These are phyloP conservation scores for Agapanthus africanus DNA, from an alignment of 106 monocot genomes.

Conservation along the genomic window DNA sequence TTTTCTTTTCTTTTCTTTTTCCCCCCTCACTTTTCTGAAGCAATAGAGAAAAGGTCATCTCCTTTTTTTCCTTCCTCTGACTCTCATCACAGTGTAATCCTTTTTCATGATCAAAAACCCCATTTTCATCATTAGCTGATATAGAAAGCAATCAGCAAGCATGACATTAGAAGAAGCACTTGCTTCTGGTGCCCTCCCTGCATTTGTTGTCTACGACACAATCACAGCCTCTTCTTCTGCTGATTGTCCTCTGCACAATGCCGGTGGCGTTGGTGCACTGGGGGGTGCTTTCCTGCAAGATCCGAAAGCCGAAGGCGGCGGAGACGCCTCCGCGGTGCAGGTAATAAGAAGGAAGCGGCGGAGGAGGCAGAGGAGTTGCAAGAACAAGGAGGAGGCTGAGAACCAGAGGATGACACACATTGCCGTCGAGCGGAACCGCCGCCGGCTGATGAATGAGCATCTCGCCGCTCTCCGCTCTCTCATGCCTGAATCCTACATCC, in stretches of 20 bases:
- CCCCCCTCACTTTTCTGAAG: no score
- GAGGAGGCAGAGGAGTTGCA: constrained; percentile 56
- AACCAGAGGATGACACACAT: constrained; percentile 97
- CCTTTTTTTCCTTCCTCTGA: no score
- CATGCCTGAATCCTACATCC: constrained; percentile 90
- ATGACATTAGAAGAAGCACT: constrained; percentile 43
- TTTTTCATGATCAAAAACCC: background rate
- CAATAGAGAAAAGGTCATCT: no score
- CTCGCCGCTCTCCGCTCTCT: constrained; percentile 77
- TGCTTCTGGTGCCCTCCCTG: constrained; percentile 21
- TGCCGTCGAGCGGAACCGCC: constrained; percentile 95
- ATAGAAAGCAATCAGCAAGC: constrained; percentile 20
- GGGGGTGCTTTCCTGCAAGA: background rate
- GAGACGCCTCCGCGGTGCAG: background rate
- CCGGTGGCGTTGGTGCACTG: background rate
- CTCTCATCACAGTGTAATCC: constrained; percentile 11
- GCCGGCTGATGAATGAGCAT: constrained; percentile 94
- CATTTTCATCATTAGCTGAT: constrained; percentile 30
- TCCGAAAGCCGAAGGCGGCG: background rate
- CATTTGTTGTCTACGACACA: constrained; percentile 44
- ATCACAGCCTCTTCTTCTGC: constrained; percentile 25
- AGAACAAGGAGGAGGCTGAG: constrained; percentile 91
- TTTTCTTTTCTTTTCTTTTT: no score
- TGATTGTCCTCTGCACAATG: no score
- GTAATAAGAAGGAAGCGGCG: constrained; percentile 69